Conservation (phyloP, 495 filamentous ascomycete genomes). For the Penicillium nucicola region DNA sequence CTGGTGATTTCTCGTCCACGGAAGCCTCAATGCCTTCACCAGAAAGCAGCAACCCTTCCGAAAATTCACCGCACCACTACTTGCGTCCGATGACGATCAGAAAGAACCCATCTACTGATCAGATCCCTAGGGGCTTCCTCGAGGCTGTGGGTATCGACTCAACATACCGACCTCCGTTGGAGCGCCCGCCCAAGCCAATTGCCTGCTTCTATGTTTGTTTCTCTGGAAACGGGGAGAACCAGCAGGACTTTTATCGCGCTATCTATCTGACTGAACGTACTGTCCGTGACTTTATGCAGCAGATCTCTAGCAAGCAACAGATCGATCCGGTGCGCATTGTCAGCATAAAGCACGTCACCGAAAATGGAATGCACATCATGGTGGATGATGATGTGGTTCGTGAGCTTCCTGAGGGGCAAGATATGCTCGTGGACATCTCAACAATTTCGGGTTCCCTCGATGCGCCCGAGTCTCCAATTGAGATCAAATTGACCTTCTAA, state of each 20-base stretch:
- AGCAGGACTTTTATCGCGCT: slow-evolving; percentile 74
- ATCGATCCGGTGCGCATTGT: slow-evolving; percentile 69
- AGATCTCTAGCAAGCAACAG: slow-evolving; percentile 72
- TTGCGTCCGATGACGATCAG: slow-evolving; percentile 45
- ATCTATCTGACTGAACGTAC: slow-evolving; percentile 81
- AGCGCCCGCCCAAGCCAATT: slow-evolving; percentile 67
- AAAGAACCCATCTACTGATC: slow-evolving; percentile 40
- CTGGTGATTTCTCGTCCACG: slow-evolving; percentile 55
- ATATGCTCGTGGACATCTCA: slow-evolving; percentile 69
- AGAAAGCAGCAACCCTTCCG: slow-evolving; percentile 47
- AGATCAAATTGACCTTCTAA: slow-evolving; percentile 42
- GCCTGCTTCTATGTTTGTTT: slow-evolving; percentile 87
- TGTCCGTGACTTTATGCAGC: slow-evolving; percentile 62
- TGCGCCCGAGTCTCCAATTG: slow-evolving; percentile 22
- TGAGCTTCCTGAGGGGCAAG: slow-evolving; percentile 86
- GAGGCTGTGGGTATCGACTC: slow-evolving; percentile 89
- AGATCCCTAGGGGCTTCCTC: slow-evolving; percentile 67
- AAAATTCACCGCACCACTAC: slow-evolving; percentile 38
- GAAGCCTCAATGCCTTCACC: slow-evolving; percentile 62
- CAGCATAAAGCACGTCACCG: slow-evolving; percentile 66
- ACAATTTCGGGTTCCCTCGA: slow-evolving; percentile 26
- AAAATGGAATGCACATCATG: slow-evolving; percentile 73
- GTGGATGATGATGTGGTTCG: slow-evolving; percentile 88
- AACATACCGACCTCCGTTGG: slow-evolving; percentile 75
- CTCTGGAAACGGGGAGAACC: slow-evolving; percentile 45